Conservation (phyloP, 352 stramenopile species). For the Aphanomyces stellatus region DNA sequence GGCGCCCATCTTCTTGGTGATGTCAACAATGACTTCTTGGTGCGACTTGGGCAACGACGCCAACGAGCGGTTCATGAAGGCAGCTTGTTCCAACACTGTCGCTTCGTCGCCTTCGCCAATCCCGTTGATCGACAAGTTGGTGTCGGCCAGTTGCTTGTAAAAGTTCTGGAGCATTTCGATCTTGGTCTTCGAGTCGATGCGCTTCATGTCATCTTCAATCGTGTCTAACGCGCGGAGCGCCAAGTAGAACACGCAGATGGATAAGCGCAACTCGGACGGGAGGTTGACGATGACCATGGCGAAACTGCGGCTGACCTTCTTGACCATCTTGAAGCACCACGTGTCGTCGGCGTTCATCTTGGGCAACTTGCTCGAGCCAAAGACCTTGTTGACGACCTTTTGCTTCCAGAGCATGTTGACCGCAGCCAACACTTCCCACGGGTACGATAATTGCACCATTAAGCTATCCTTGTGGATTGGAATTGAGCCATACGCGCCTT, state of each 20-base stretch:
- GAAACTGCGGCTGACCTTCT: constrained; percentile 80
- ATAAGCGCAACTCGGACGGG: constrained; percentile 54
- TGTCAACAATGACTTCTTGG: constrained; percentile 74
- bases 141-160: constrained; percentile 11
- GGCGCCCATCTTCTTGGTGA: constrained; percentile 80
- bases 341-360: constrained; percentile 39
- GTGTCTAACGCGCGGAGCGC: constrained; percentile 86
- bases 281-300: constrained; percentile 85
- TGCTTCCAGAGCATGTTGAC: constrained; percentile 60
- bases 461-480: constrained; percentile 74
- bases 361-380: constrained; percentile 23
- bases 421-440: constrained; percentile 69
- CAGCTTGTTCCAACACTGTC: constrained; percentile 22
- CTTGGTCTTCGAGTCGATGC: constrained; percentile 36
- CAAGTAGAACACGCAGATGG: constrained; percentile 90
- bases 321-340: constrained; percentile 78
- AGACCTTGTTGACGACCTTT: constrained; percentile 56
- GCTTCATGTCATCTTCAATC: constrained; percentile 89
- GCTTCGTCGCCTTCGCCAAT: constrained; percentile 17
- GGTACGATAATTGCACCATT: constrained; percentile 53
- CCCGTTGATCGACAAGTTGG: constrained; percentile 15
- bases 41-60: constrained; percentile 18
- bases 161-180: constrained; percentile 19
- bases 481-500: constrained; percentile 89
- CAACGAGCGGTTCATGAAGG: constrained; percentile 17